Conservation (phyloP, 2,329 filamentous ascomycete species). For the Reticulascus tulasneorum region DNA sequence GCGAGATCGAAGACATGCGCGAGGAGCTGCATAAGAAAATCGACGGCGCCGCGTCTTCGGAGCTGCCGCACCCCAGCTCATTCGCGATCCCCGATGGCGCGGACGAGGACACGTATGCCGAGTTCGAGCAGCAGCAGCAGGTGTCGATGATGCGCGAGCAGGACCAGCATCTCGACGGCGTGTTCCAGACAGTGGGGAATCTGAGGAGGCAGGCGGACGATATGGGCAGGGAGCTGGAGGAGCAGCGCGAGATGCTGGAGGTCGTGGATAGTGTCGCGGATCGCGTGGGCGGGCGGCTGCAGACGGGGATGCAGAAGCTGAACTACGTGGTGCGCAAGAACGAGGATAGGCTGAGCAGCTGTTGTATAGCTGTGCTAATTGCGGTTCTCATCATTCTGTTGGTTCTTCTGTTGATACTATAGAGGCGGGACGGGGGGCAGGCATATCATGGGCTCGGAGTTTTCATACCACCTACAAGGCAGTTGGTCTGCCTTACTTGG, state of each 20-base stretch:
- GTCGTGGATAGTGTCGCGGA: constrained; percentile 82
- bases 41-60: constrained; percentile 29
- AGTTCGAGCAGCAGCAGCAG: constrained; percentile 90
- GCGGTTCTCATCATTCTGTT: constrained; percentile 83
- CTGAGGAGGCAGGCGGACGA: constrained; percentile 85
- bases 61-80: constrained; percentile 51
- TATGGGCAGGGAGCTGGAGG: constrained; percentile 94
- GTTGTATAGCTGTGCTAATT: constrained; percentile 86
- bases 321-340: constrained; percentile 81
- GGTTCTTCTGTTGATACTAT: constrained; percentile 68
- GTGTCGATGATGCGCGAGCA: constrained; percentile 90
- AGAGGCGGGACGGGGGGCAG: constrained; percentile 6
- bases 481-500: too few relatives aligned
- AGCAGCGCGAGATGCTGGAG: constrained; percentile 86
- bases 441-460: not conserved
- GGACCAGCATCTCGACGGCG: constrained; percentile 86
- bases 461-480: too few relatives aligned
- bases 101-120: constrained; percentile 63
- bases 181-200: constrained; percentile 90
- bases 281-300: constrained; percentile 78
- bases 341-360: constrained; percentile 83
- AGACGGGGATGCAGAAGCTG: constrained; percentile 83
- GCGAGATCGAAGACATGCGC: constrained; percentile 85
- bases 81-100: constrained; percentile 56
- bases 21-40: constrained; percentile 68